These are phyloP conservation scores for Sisymbrium irio DNA, from an alignment of 345 rosid genomes.

Conservation along the genomic window DNA sequence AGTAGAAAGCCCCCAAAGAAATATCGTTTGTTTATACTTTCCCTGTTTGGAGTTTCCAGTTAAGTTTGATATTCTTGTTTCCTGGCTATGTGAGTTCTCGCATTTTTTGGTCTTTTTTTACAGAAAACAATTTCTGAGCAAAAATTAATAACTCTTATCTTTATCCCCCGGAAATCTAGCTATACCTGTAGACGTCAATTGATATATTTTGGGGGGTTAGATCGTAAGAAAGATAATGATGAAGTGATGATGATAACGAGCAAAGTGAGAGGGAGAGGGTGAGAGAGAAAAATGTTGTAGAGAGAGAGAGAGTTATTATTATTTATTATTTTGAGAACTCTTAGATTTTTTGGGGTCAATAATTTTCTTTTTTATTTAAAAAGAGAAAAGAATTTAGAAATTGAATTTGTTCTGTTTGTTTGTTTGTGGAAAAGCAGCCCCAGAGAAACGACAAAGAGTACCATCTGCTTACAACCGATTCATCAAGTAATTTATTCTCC, in stretches of 20 bases:
- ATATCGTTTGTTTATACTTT: not conserved
- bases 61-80: not conserved
- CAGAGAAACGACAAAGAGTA: conserved; percentile 97
- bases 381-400: not conserved
- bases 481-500: conserved; percentile 67
- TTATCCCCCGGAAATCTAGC: conserved; percentile 49
- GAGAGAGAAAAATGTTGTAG: not conserved
- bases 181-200: not conserved
- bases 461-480: conserved; percentile 99
- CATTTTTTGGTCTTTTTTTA: not conserved
- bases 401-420: conserved; percentile 35
- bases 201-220: conserved; percentile 19
- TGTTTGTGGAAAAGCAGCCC: conserved; percentile 58
- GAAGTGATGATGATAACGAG: conserved; percentile 31
- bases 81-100: not conserved
- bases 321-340: conserved; percentile 21
- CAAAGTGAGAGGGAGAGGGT: conserved; percentile 33
- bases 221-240: conserved; percentile 38
- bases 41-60: not conserved
- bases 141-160: not conserved
- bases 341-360: conserved; percentile 31
- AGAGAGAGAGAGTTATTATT: conserved; percentile 24
- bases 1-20: not conserved
- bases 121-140: not conserved
- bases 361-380: not conserved